These are phyloP conservation scores for Aspergillus floridensis DNA, from an alignment of 2,329 filamentous ascomycete genomes.

Conservation along the genomic window DNA sequence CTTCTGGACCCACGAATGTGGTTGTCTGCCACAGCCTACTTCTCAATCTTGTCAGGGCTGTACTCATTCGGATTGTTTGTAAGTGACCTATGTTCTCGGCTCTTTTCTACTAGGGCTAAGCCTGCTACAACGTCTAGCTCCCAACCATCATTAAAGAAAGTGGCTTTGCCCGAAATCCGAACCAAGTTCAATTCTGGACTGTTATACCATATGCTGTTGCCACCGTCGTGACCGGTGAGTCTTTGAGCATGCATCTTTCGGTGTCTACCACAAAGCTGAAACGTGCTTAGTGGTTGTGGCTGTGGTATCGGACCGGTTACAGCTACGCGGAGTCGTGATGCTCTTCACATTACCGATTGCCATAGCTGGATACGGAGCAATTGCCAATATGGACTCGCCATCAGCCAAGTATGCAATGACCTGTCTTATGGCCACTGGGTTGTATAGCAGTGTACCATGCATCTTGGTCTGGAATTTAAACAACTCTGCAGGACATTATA, in stretches of 20 bases:
- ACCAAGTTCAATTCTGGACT: constrained; percentile 61
- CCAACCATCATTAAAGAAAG: constrained; percentile 64
- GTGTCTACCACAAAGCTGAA: neutral
- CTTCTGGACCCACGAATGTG: constrained; percentile 61
- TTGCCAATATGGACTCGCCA: constrained; percentile 54
- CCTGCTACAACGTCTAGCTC: constrained; percentile 41
- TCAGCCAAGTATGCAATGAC: constrained; percentile 64
- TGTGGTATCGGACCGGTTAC: constrained; percentile 59
- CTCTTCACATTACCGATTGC: constrained; percentile 62
- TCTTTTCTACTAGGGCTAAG: neutral
- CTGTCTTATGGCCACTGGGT: constrained; percentile 64
- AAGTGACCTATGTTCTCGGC: constrained; percentile 23
- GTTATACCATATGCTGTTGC: constrained; percentile 64
- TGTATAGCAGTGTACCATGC: constrained; percentile 62
- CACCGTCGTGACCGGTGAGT: constrained; percentile 52
- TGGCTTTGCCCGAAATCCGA: constrained; percentile 53
- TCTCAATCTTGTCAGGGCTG: constrained; percentile 56
- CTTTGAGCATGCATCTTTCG: neutral
- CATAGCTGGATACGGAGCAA: constrained; percentile 64
- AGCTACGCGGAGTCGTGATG: constrained; percentile 61
- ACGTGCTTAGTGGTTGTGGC: constrained; percentile 38
- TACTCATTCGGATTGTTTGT: constrained; percentile 66
- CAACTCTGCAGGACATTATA: constrained; percentile 68
- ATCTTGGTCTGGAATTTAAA: constrained; percentile 66
- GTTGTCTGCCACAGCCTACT: constrained; percentile 62